A percentile compares a stretch with the other conserved stretches of the same genome.
These are phyloP conservation scores for Fusarium temperatum DNA, from an alignment of 2,329 filamentous ascomycete genomes.

Conservation along the genomic window DNA sequence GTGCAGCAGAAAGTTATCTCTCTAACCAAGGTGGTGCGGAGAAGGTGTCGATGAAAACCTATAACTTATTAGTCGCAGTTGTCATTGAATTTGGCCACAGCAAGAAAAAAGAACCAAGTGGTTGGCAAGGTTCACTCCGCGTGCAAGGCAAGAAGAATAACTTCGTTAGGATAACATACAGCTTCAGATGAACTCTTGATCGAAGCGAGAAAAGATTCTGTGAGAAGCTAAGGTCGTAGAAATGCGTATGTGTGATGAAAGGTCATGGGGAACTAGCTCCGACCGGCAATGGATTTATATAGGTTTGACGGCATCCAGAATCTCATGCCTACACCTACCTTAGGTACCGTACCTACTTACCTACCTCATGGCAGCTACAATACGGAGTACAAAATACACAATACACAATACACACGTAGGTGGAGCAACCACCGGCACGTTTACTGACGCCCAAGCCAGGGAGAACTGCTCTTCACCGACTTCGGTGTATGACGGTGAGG, in stretches of 20 bases:
- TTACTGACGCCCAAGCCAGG: constrained; percentile 30
- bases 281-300: constrained; percentile 34
- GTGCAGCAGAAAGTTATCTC: constrained; percentile 13
- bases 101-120: constrained; percentile 1
- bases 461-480: constrained; percentile 33
- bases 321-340: background rate
- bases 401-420: constrained; percentile 2
- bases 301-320: background rate
- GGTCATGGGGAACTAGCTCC: constrained; percentile 15
- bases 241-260: constrained; percentile 26
- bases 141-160: background rate
- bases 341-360: background rate
- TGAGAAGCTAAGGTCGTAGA: background rate
- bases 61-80: constrained; percentile 1
- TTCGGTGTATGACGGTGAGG: constrained; percentile 41
- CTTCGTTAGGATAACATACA: constrained; percentile 18
- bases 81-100: constrained; percentile 13
- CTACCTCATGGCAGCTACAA: background rate
- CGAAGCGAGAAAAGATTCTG: background rate
- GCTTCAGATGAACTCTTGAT: constrained; percentile 19
- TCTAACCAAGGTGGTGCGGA: constrained; percentile 19
- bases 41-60: constrained; percentile 24
- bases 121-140: background rate
- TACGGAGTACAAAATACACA: background rate
- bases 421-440: constrained; percentile 30